These are phyloP conservation scores for Blastobotrys persicus DNA, from an alignment of 1,139 yeast genomes.

Conservation along the genomic window DNA sequence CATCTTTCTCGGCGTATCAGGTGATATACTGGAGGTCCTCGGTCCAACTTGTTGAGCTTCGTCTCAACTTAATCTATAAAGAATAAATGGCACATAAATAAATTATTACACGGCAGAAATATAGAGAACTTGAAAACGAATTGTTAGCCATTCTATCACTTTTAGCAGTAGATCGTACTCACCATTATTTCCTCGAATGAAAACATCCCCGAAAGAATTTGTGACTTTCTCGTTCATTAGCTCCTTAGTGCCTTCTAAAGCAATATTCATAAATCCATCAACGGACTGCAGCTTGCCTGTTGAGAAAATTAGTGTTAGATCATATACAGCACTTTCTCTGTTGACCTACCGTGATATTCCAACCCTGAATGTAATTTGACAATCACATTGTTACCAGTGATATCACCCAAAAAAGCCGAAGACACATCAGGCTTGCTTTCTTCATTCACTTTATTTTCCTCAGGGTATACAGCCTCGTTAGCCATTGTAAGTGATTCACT, in stretches of 20 bases:
- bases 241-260: conserved; percentile 75
- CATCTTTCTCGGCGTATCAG: too few relatives aligned
- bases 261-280: conserved; percentile 96
- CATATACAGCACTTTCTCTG: neutral
- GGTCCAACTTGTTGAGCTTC: too few relatives aligned
- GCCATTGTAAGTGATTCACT: neutral
- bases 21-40: too few relatives aligned
- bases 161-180: conserved; percentile 17
- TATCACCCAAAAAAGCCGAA: conserved; percentile 73
- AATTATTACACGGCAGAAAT: conserved; percentile 28
- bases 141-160: neutral
- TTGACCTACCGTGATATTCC: conserved; percentile 58
- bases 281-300: conserved; percentile 74
- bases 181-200: conserved; percentile 93
- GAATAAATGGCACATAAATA: neutral
- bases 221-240: conserved; percentile 55
- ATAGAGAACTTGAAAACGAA: conserved; percentile 24
- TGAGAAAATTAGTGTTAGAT: neutral
- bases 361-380: conserved; percentile 88
- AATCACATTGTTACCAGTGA: conserved; percentile 74
- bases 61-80: too few relatives aligned
- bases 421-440: conserved; percentile 40
- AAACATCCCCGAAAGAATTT: conserved; percentile 77
- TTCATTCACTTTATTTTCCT: conserved; percentile 6
- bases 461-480: neutral